Percentiles rank a stretch among this genome's conserved stretches.
Evolutionary conservation across 495 filamentous ascomycete genomes (phyloP).

Genomic region (Hypoxylon lenormandii): DNA sequence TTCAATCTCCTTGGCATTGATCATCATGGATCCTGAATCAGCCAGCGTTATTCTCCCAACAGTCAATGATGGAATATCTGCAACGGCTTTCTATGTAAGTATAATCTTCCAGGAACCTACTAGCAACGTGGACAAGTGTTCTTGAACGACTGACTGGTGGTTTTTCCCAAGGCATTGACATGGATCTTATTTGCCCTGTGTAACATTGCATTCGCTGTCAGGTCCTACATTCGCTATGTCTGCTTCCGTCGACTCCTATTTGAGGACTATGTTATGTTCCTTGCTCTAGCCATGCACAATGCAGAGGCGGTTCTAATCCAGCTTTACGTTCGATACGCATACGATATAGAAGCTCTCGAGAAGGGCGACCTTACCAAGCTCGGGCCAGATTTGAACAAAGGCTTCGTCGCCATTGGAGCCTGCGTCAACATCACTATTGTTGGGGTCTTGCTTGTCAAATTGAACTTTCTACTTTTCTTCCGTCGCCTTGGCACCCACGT

Average conservation of each 20-base stretch:
- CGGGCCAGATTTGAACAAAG: conserved; percentile 18
- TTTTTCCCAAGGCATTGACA: conserved; percentile 21
- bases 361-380: conserved; percentile 1
- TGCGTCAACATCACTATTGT: conserved; percentile 7
- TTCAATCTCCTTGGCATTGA: too few relatives aligned
- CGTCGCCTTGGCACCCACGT: conserved; percentile 9
- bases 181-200: conserved; percentile 32
- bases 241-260: conserved; percentile 29
- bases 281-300: conserved; percentile 15
- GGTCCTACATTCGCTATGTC: conserved; percentile 30
- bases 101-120: too few relatives aligned
- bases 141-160: too few relatives aligned
- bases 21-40: too few relatives aligned
- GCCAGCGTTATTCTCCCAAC: too few relatives aligned
- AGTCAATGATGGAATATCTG: too few relatives aligned
- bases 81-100: too few relatives aligned
- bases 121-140: too few relatives aligned
- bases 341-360: conserved; percentile 19
- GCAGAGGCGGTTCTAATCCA: conserved; percentile 17
- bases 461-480: conserved; percentile 38
- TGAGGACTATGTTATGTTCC: conserved; percentile 40
- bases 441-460: conserved; percentile 20
- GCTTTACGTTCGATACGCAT: conserved; percentile 16
- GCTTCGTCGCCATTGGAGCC: conserved; percentile 6
- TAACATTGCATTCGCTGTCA: conserved; percentile 14